A percentile compares a stretch with the other conserved stretches of the same genome.
Evolutionary conservation across 2,329 filamentous ascomycete genomes (phyloP).

Genomic region (Colletotrichum orchidophilum): DNA sequence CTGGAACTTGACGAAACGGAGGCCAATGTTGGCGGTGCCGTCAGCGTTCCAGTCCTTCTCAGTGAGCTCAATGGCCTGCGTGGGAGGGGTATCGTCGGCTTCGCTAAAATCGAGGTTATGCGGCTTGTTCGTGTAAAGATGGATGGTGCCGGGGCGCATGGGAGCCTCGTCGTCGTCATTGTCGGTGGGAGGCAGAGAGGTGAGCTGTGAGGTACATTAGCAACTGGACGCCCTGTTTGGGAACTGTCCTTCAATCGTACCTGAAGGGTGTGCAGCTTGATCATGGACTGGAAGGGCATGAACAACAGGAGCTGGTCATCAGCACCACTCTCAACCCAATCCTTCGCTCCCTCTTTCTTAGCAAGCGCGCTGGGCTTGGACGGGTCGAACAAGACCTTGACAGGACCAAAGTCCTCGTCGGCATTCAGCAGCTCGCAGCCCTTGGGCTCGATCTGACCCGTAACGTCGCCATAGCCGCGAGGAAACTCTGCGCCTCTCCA

Average conservation of each 20-base stretch:
- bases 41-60: conserved; percentile 84
- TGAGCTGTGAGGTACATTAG: conserved; percentile 69
- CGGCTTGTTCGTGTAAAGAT: conserved; percentile 87
- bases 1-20: conserved; percentile 98
- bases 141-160: conserved; percentile 83
- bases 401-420: conserved; percentile 78
- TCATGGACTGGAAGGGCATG: conserved; percentile 84
- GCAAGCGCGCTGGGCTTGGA: conserved; percentile 72
- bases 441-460: conserved; percentile 80
- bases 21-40: conserved; percentile 74
- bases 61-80: conserved; percentile 80
- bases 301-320: conserved; percentile 97
- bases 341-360: conserved; percentile 66
- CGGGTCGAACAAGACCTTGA: conserved; percentile 77
- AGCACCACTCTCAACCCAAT: conserved; percentile 96
- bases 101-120: conserved; percentile 96
- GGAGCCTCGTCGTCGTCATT: conserved; percentile 78
- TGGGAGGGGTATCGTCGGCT: conserved; percentile 84
- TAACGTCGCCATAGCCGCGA: conserved; percentile 85
- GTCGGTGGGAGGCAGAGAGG: conserved; percentile 74
- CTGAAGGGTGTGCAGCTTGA: conserved; percentile 89
- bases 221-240: not conserved
- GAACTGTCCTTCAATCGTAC: conserved; percentile 47
- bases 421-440: conserved; percentile 89
- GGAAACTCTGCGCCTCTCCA: conserved; percentile 84